Conservation (phyloP, 208 protist species). For the Leishmania braziliensis region DNA sequence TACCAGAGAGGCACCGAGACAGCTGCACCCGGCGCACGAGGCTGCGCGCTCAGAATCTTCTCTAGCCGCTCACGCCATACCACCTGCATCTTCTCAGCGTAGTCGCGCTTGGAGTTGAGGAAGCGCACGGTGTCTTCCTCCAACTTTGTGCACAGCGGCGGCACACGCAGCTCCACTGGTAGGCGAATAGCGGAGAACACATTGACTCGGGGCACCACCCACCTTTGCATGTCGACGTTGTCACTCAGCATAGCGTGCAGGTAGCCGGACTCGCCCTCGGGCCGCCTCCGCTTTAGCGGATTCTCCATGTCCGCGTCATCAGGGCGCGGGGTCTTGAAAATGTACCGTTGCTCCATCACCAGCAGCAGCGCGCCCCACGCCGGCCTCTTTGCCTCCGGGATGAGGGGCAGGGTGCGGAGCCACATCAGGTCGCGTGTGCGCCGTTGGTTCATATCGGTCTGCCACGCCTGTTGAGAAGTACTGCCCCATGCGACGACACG, state of each 20-base stretch:
- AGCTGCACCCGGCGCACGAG: constrained; percentile 5
- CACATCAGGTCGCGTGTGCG: constrained; percentile 58
- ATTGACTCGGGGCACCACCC: constrained; percentile 58
- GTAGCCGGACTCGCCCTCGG: constrained; percentile 18
- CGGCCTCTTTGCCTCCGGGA: constrained; percentile 48
- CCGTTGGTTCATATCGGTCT: constrained; percentile 50
- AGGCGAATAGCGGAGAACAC: constrained; percentile 55
- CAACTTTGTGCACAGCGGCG: constrained; percentile 43
- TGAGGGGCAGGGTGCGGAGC: constrained; percentile 54
- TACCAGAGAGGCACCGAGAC: constrained; percentile 75
- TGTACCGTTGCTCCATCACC: constrained; percentile 70
- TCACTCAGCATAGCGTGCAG: constrained; percentile 42
- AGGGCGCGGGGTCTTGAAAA: constrained; percentile 51
- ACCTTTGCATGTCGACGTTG: constrained; percentile 53
- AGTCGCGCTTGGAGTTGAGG: constrained; percentile 52
- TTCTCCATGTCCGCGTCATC: constrained; percentile 15
- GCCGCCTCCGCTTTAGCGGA: constrained; percentile 37
- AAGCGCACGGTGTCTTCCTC: constrained; percentile 63
- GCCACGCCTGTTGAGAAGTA: constrained; percentile 70
- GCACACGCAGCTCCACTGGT: constrained; percentile 62
- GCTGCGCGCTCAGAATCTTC: constrained; percentile 16
- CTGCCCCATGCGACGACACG: constrained; percentile 51
- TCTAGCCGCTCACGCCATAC: constrained; percentile 46
- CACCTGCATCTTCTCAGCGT: constrained; percentile 46
- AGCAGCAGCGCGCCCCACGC: constrained; percentile 58